Conservation (phyloP, 495 filamentous ascomycete species). For the Aspergillus sclerotioniger region DNA sequence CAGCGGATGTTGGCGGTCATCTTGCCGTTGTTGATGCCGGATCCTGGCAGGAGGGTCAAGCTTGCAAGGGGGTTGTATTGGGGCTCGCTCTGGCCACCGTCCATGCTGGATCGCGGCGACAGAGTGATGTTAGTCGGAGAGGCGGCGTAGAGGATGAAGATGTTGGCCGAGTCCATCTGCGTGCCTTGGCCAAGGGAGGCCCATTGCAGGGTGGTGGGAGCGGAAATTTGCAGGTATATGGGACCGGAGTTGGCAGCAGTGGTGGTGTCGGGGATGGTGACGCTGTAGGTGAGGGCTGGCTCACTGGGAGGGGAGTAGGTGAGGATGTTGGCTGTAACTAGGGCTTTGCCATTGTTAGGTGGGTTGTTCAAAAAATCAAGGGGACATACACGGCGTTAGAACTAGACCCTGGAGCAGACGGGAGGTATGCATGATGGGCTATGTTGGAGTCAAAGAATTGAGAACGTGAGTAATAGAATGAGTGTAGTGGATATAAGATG, state of each 20-base stretch:
- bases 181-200: background rate
- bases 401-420: no score
- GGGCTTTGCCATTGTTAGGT: background rate
- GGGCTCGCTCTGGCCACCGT: background rate
- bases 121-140: background rate
- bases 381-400: no score
- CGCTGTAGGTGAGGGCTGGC: background rate
- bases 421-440: no score
- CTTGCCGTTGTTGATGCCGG: background rate
- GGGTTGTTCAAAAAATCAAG: no score
- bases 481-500: no score
- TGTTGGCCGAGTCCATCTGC: background rate
- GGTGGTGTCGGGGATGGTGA: conserved; percentile 4
- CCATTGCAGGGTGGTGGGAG: background rate
- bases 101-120: background rate
- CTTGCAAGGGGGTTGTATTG: background rate
- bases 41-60: background rate
- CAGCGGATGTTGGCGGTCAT: background rate
- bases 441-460: no score
- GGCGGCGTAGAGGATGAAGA: background rate
- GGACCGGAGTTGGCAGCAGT: background rate
- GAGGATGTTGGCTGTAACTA: background rate
- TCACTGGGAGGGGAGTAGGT: background rate
- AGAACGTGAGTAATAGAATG: no score
- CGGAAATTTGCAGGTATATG: background rate